A percentile compares a stretch with the other conserved stretches of the same genome.
phyloP scores from a whole-genome alignment of 192 early-diverging fungal species.

The Obelidium mucronatum region DNA sequence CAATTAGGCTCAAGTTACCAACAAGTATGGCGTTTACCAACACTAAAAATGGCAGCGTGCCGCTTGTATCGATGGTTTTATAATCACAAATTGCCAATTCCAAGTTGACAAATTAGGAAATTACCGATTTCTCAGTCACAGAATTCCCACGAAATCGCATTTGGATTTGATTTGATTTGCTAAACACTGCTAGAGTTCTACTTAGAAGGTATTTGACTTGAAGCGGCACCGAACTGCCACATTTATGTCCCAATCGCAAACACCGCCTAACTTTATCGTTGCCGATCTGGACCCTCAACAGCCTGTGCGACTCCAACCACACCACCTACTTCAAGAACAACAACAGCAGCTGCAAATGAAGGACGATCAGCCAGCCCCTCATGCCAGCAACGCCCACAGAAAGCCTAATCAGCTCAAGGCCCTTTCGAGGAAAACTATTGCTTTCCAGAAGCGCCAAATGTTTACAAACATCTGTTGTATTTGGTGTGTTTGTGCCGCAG shows the following conservation, averaged over 20 bases:
- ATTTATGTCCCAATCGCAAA: not conserved
- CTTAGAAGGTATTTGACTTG: too few species aligned
- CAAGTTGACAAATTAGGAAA: too few species aligned
- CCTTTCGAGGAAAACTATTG: constrained; percentile 66
- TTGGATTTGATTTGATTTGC: too few species aligned
- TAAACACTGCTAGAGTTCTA: too few species aligned
- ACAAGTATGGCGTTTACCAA: not conserved
- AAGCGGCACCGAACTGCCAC: too few species aligned
- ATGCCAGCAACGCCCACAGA: not conserved
- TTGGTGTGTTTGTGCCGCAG: constrained; percentile 20
- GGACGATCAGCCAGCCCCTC: not conserved
- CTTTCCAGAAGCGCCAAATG: constrained; percentile 73
- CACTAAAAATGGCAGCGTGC: too few species aligned
- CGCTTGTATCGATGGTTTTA: too few species aligned
- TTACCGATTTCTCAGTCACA: too few species aligned
- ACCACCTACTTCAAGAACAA: too few species aligned
- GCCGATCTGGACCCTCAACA: not conserved
- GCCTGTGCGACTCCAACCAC: not conserved
- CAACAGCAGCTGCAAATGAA: not conserved
- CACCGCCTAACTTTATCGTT: not conserved
- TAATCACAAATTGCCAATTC: too few species aligned
- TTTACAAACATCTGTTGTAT: constrained; percentile 80
- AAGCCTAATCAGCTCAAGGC: constrained; percentile 46
- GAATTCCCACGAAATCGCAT: too few species aligned
- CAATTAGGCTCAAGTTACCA: too few species aligned